Evolutionary conservation across 2,329 filamentous ascomycete species (phyloP).

Genomic region (Talaromyces sp.): DNA sequence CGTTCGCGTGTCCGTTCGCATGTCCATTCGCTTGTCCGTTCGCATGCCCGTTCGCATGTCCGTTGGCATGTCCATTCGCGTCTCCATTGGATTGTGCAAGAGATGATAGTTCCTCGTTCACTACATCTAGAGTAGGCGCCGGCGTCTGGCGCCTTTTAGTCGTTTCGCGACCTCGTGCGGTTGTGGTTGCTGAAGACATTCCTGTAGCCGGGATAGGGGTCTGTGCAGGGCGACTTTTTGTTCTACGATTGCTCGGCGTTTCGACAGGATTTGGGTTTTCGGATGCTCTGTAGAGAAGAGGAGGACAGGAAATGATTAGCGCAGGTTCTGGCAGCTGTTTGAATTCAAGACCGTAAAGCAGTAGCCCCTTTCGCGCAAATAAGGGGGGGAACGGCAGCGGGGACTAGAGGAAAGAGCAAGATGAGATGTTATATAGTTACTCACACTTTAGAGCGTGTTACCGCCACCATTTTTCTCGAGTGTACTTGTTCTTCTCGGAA

Average conservation of each 20-base stretch:
- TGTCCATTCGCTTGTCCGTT: conserved; percentile 19
- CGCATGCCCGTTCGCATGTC: conserved; percentile 17
- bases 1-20: conserved; percentile 23
- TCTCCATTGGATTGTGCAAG: conserved; percentile 15
- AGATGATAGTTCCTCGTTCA: not conserved
- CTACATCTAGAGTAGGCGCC: conserved; percentile 12
- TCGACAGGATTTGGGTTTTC: conserved; percentile 52
- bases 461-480: conserved; percentile 45
- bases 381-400: conserved; percentile 15
- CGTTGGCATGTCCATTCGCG: conserved; percentile 29
- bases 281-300: conserved; percentile 44
- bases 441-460: conserved; percentile 52
- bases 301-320: not conserved
- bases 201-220: conserved; percentile 32
- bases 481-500: conserved; percentile 5
- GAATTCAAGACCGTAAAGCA: not conserved
- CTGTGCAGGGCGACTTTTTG: conserved; percentile 40
- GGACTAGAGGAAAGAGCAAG: conserved; percentile 15
- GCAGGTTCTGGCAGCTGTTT: not conserved
- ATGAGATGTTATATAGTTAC: conserved; percentile 22
- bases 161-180: conserved; percentile 19
- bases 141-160: conserved; percentile 22
- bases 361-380: not conserved
- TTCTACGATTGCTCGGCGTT: conserved; percentile 47
- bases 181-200: conserved; percentile 22